Evolutionary conservation across 352 stramenopile genomes (phyloP), one percentile per base, ranked within the genome.

Genomic region (Phytophthora fragariae): DNA sequence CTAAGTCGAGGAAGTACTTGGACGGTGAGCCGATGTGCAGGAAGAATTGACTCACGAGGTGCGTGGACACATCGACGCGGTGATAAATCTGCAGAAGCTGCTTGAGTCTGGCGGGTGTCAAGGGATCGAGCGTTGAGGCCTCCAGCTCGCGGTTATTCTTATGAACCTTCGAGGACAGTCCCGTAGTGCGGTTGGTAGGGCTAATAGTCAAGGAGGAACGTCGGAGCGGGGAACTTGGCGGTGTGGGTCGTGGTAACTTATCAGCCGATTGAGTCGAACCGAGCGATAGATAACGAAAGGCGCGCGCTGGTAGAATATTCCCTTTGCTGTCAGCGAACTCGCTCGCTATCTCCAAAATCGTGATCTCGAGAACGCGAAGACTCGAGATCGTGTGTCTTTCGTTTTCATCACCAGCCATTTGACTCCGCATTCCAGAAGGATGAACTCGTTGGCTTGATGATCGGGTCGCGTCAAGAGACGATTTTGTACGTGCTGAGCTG

Each of bases 11-110:
- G 37, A 86, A 88, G 39, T 85, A 54, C 46, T 82, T 80, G 7
- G 79, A 86, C 0, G 57, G 11, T 0, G 80, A 75, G 0, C 84
- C 84, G 14, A 89, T 79, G 24, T 86, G 74, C 17, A 81, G 46
- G 57, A 89, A 91, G 59, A 89, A 91, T 53, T 89, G 83, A 7
- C 75, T 68, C 56, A 89, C 57, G 1, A 89, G 71, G 12, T 88
- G 73, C 1, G 60, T 84, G 2, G 80, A 89, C 0, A 76, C 80
- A 6, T 84, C 57, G 3, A 91, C 24, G 10, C 60, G 59, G 61
- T 86, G 71, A 2, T 63, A 21, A 29, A 46, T 58, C 9, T 79
- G 68, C 9, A 91, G 67, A 0, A 76, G 60, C 11, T 79, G 62
- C 44, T 91, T 80, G 17, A 91, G 76, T 35, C 31, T 70, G 0